Base-by-base conservation (phyloP, 2,329 filamentous ascomycete species). In the Alternaria triticimaculans region DNA sequence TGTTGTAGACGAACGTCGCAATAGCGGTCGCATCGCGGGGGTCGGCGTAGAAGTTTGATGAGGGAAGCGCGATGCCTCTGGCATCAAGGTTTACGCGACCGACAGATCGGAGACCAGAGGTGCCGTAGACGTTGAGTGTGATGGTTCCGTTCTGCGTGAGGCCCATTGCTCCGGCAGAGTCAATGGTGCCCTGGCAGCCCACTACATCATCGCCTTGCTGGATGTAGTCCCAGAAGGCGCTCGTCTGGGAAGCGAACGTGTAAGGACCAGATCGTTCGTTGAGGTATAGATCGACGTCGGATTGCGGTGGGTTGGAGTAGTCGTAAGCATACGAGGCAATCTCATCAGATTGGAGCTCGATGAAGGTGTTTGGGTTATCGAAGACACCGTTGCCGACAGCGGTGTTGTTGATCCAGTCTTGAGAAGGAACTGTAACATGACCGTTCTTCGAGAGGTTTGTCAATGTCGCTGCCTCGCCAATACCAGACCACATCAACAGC, bases 91-190 rank as follows among this genome's bases (percentile, higher is more conserved):
- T 70, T 4, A 87, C 84, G 5, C 79, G 78, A 2, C 85, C 85
- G 1, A 80, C 73, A 3, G 86, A 87, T 6, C 81, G 80, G 21
- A 87, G 78, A 1, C 86, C 86, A 0, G 85, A 87, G 0, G 86
- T 88, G 9, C 86, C 86, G 76, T 88, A 88, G 5, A 88, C 75
- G 72, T 88, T 88, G 20, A 88, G 78, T 0, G 85, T 87, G 55
- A 88, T 84, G 63, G 84, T 86, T 62, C 84, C 79, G 55, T 80
- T 79, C 33, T 72, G 69, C 2, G 62, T 81, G 68, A 74, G 84
- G 9, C 77, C 82, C 2, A 75, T 72, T 44, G 78, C 82, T 3
- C 86, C 86, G 0, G 83, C 76, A 0, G 83, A 82, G 73, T 84
- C 84, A 59, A 87, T 83, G 0, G 85, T 87, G 7, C 85, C 86